Evolutionary conservation across 2,329 filamentous ascomycete species (phyloP).

Genomic region (Diplodia mutila): DNA sequence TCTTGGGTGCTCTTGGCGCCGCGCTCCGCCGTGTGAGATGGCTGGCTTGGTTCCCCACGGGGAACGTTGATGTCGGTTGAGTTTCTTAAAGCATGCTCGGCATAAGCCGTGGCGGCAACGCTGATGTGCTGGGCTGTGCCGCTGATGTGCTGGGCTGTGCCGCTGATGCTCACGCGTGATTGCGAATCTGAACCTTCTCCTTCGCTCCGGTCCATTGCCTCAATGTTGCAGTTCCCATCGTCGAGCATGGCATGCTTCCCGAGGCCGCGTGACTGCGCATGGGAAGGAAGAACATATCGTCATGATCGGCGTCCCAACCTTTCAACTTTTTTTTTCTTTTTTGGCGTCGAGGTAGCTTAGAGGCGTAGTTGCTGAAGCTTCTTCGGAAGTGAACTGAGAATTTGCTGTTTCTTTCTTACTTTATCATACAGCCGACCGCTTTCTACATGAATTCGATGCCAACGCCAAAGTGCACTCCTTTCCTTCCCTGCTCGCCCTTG

Average conservation of each 20-base stretch:
- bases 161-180: neutral
- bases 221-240: neutral
- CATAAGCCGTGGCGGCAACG: constrained; percentile 7
- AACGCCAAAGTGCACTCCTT: constrained; percentile 93
- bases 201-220: neutral
- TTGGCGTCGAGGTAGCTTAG: neutral
- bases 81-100: neutral
- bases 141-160: constrained; percentile 3
- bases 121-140: neutral
- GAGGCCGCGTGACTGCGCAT: neutral
- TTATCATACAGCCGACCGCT: constrained; percentile 2
- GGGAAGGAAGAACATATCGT: neutral
- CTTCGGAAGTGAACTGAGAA: neutral
- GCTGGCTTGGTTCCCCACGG: constrained; percentile 17
- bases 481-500: constrained; percentile 82
- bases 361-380: neutral
- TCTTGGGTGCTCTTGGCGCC: constrained; percentile 16
- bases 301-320: neutral
- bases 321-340: neutral
- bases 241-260: neutral
- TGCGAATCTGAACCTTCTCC: neutral
- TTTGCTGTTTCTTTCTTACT: constrained; percentile 17
- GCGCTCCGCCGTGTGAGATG: neutral
- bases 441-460: constrained; percentile 89
- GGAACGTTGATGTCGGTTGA: constrained; percentile 4